Percentiles rank a stretch among this genome's conserved stretches.
Conservation (phyloP, 1,284 basidiomycete species). For the Ganoderma multipileum region DNA sequence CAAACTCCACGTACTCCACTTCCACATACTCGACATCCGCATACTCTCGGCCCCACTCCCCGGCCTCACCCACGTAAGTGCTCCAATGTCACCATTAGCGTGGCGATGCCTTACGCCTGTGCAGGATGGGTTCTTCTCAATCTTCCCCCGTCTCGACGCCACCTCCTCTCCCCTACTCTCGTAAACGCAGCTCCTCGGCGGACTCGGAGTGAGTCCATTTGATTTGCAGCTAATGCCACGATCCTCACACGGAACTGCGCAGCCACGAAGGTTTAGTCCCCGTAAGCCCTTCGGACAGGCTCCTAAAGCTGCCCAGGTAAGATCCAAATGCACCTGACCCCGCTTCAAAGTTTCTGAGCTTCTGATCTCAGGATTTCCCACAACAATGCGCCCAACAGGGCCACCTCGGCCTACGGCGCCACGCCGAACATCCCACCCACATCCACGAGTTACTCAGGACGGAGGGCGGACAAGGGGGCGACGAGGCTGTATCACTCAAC, state of each 20-base stretch:
- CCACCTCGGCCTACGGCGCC: conserved; percentile 12
- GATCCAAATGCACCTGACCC: neutral
- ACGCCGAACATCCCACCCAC: conserved; percentile 3
- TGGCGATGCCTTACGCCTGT: conserved; percentile 10
- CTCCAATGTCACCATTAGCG: neutral
- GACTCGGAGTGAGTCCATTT: conserved; percentile 29
- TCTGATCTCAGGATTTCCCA: conserved; percentile 16
- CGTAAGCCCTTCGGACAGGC: conserved; percentile 30
- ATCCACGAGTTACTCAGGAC: neutral
- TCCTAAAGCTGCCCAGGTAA: conserved; percentile 31
- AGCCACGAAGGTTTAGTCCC: conserved; percentile 7
- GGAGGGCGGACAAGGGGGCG: conserved; percentile 11
- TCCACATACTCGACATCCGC: conserved; percentile 16
- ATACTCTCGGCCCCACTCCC: conserved; percentile 14
- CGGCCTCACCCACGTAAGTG: conserved; percentile 16
- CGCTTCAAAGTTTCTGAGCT: conserved; percentile 10
- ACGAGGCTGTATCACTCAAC: conserved; percentile 8
- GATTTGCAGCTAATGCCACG: conserved; percentile 7
- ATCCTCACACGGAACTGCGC: conserved; percentile 7
- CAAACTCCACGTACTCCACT: conserved; percentile 11
- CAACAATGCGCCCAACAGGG: conserved; percentile 12
- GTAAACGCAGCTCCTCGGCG: conserved; percentile 31
- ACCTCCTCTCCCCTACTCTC: conserved; percentile 9
- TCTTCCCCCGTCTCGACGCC: conserved; percentile 19
- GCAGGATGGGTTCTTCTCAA: conserved; percentile 10